Percentiles rank a stretch among this genome's conserved stretches.
phyloP scores from a whole-genome alignment of 371 early-diverging fungal species.

The Mortierella sp. region DNA sequence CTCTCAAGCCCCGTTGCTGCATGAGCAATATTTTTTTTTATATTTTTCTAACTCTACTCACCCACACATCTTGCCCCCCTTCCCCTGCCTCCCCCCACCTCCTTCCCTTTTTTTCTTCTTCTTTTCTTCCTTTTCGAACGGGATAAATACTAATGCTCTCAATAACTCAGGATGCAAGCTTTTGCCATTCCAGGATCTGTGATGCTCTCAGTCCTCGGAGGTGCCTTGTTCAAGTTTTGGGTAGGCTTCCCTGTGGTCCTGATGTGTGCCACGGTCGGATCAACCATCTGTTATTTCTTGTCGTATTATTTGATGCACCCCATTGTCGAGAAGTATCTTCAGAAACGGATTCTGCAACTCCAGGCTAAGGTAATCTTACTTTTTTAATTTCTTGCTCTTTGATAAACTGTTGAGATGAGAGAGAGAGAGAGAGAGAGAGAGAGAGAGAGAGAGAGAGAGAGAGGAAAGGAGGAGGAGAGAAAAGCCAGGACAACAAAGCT shows the following conservation, averaged over 20 bases:
- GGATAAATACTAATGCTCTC: too few relatives aligned
- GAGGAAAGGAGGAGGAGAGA: neutral
- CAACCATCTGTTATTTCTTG: conserved; percentile 61
- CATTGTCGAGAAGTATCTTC: conserved; percentile 63
- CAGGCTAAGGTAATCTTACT: conserved; percentile 57
- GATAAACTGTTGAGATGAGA: too few relatives aligned
- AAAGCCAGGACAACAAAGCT: too few relatives aligned
- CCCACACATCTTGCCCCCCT: neutral
- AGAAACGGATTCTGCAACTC: conserved; percentile 59
- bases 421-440: too few relatives aligned
- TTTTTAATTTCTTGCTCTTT: too few relatives aligned
- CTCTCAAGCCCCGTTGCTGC: neutral
- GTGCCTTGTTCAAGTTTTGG: conserved; percentile 70
- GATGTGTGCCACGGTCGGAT: conserved; percentile 62
- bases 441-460: neutral
- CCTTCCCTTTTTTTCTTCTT: neutral
- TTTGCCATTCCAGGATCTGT: conserved; percentile 72
- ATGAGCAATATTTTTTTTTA: too few relatives aligned
- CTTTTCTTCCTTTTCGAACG: too few relatives aligned
- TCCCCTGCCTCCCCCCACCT: neutral
- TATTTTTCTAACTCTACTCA: neutral
- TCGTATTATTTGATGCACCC: conserved; percentile 66
- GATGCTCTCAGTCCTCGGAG: conserved; percentile 70
- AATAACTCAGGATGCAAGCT: conserved; percentile 65
- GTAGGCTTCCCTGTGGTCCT: conserved; percentile 61